Conservation (phyloP, 169 alveolate genomes). For the Cryptosporidium meleagridis region DNA sequence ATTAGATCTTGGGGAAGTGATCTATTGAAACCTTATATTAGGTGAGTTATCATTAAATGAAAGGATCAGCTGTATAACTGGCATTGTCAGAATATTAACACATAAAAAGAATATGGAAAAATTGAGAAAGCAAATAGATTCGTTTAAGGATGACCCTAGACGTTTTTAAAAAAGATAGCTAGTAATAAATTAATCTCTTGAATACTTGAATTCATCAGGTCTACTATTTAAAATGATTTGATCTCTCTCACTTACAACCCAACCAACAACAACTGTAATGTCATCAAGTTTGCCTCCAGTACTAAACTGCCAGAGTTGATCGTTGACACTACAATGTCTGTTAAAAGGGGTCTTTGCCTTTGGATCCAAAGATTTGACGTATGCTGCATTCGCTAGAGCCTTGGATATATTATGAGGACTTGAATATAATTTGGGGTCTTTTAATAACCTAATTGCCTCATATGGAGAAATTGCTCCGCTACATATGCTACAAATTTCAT, state of each 20-base stretch:
- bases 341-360: conserved; percentile 78
- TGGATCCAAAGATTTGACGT: conserved; percentile 75
- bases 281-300: conserved; percentile 82
- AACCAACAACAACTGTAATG: conserved; percentile 80
- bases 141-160: conserved; percentile 70
- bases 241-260: conserved; percentile 75
- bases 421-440: conserved; percentile 55
- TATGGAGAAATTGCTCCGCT: conserved; percentile 78
- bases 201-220: background rate
- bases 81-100: background rate
- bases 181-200: background rate
- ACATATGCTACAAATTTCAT: conserved; percentile 80
- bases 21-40: conserved; percentile 17
- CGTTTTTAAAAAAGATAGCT: conserved; percentile 13
- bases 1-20: conserved; percentile 39
- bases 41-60: conserved; percentile 7
- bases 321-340: conserved; percentile 57
- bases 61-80: background rate
- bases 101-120: conserved; percentile 52
- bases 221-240: conserved; percentile 23
- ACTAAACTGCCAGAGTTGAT: conserved; percentile 58
- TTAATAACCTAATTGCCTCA: conserved; percentile 76
- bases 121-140: conserved; percentile 51
- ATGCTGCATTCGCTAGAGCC: conserved; percentile 81
- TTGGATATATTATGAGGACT: conserved; percentile 76